Conservation (phyloP, 768 basidiomycete genomes). For the Steccherinum ochraceum region DNA sequence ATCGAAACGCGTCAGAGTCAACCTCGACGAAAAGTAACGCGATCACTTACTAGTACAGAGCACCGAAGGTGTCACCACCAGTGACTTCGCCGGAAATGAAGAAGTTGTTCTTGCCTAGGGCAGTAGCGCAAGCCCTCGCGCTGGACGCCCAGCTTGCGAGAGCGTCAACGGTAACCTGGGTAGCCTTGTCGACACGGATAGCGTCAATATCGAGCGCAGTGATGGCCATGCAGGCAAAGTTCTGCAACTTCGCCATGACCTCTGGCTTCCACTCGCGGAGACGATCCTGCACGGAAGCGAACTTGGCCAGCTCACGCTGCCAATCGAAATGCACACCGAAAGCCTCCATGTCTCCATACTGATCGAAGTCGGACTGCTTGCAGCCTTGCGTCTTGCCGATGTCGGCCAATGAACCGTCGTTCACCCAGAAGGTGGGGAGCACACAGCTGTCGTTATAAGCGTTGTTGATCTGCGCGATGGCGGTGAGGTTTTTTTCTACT, state of each 20-base stretch:
- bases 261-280: constrained; percentile 84
- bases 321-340: constrained; percentile 94
- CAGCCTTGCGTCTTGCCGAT: constrained; percentile 63
- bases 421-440: constrained; percentile 75
- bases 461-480: constrained; percentile 48
- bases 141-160: constrained; percentile 68
- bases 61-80: constrained; percentile 86
- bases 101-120: constrained; percentile 78
- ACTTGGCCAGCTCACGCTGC: constrained; percentile 92
- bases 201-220: constrained; percentile 86
- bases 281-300: constrained; percentile 95
- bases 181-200: constrained; percentile 94
- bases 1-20: background rate
- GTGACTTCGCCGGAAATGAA: constrained; percentile 92
- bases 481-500: background rate
- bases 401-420: constrained; percentile 59
- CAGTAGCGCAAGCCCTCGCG: constrained; percentile 68
- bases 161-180: constrained; percentile 82
- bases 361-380: constrained; percentile 81
- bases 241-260: constrained; percentile 71
- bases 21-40: background rate
- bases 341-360: constrained; percentile 95
- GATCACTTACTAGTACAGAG: constrained; percentile 69
- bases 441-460: constrained; percentile 66
- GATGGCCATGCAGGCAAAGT: constrained; percentile 83